A percentile compares a stretch with the other conserved stretches of the same genome.
Evolutionary conservation across 208 protist genomes (phyloP).

Genomic region (Borovskyia barvae): DNA sequence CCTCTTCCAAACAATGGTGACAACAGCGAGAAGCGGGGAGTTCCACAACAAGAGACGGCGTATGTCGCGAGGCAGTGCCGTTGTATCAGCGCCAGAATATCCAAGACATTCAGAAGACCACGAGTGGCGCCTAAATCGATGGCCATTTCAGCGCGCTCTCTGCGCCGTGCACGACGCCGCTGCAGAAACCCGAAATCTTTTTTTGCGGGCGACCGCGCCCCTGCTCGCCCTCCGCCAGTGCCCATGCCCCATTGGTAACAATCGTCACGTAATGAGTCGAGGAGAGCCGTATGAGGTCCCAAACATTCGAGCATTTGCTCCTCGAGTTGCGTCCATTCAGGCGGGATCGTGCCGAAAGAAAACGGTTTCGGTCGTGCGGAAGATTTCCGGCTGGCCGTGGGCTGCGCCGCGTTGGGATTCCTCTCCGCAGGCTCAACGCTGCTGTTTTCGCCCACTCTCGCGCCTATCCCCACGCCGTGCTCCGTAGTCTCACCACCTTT

Average conservation of each 20-base stretch:
- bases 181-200: slow-evolving; percentile 20
- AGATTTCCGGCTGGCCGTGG: background rate
- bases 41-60: slow-evolving; percentile 72
- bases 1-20: slow-evolving; percentile 22
- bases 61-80: slow-evolving; percentile 77
- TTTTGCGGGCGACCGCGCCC: background rate
- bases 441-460: background rate
- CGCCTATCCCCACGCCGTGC: too few species aligned
- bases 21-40: slow-evolving; percentile 54
- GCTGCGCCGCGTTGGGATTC: background rate
- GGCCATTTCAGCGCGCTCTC: slow-evolving; percentile 8
- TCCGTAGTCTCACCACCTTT: background rate
- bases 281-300: slow-evolving; percentile 47
- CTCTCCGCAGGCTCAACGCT: background rate
- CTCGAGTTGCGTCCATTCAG: slow-evolving; percentile 54
- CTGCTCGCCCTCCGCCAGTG: background rate
- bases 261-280: slow-evolving; percentile 31
- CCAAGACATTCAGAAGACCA: slow-evolving; percentile 53
- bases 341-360: slow-evolving; percentile 8
- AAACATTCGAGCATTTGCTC: slow-evolving; percentile 29
- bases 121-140: slow-evolving; percentile 47
- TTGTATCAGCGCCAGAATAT: slow-evolving; percentile 47
- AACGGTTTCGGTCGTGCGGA: too few species aligned
- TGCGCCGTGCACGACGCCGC: slow-evolving; percentile 10
- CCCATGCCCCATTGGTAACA: background rate